Conservation (phyloP, 139 green algal genomes). For the Monoraphidium neglectum region DNA sequence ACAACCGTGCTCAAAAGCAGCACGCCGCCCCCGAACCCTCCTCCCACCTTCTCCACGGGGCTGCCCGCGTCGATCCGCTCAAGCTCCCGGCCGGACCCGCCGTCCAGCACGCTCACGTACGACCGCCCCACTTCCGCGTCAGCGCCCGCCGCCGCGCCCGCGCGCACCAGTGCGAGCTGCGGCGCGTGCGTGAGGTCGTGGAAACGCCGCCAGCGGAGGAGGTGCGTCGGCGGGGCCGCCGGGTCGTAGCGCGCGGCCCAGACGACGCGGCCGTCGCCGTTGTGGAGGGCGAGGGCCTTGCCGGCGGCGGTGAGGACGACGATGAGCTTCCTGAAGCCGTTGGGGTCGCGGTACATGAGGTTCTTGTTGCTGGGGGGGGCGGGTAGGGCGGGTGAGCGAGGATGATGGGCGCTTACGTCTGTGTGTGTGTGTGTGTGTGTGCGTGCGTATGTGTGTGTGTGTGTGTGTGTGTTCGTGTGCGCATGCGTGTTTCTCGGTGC, state of each 20-base stretch:
- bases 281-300: conserved; percentile 85
- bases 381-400: too few species aligned
- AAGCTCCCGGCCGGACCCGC: conserved; percentile 51
- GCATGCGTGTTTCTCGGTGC: too few species aligned
- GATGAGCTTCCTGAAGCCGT: conserved; percentile 81
- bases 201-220: conserved; percentile 59
- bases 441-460: too few species aligned
- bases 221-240: not conserved
- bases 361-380: conserved; percentile 47
- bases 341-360: conserved; percentile 57
- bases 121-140: not conserved
- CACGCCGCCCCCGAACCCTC: not conserved
- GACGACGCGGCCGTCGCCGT: conserved; percentile 82
- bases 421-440: too few species aligned
- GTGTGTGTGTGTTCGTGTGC: too few species aligned
- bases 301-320: conserved; percentile 56
- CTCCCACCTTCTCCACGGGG: conserved; percentile 41
- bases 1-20: too few species aligned
- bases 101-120: conserved; percentile 51
- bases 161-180: conserved; percentile 49
- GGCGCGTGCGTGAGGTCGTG: conserved; percentile 64
- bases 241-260: conserved; percentile 58
- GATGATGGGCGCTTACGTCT: not conserved
- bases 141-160: not conserved
- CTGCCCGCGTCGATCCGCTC: conserved; percentile 11